phyloP scores from a whole-genome alignment of 768 basidiomycete species.

The Hygrocybe punicea region DNA sequence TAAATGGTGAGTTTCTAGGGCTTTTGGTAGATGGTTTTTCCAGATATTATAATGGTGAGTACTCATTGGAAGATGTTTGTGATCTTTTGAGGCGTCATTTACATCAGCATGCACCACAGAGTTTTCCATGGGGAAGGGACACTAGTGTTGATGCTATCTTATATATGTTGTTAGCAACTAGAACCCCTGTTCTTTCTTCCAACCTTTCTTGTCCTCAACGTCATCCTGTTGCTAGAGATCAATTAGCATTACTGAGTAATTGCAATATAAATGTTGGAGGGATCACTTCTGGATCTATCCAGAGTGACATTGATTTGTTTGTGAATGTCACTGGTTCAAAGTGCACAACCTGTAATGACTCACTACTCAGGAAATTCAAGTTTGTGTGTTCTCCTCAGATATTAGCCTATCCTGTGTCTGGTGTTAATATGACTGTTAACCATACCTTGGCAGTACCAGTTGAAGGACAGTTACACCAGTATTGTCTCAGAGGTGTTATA shows the following conservation, averaged over 20 bases:
- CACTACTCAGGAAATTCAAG: background rate
- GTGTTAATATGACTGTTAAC: background rate
- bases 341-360: background rate
- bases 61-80: background rate
- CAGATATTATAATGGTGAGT: slow-evolving; percentile 2
- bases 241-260: background rate
- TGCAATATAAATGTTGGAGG: background rate
- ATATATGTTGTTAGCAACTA: background rate
- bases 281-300: too few species aligned
- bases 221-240: background rate
- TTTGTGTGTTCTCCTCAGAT: background rate
- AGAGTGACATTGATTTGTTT: too few species aligned
- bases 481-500: slow-evolving; percentile 11
- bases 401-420: slow-evolving; percentile 9
- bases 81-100: background rate
- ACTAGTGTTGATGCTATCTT: background rate
- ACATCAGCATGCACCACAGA: background rate
- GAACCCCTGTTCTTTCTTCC: background rate
- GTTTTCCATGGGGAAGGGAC: background rate
- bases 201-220: background rate
- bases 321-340: background rate
- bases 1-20: background rate
- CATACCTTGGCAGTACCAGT: background rate
- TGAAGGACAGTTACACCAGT: too few species aligned
- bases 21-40: slow-evolving; percentile 1